A percentile compares a stretch with the other conserved stretches of the same genome.
Evolutionary conservation across 2,329 filamentous ascomycete species (phyloP).

Genomic region (Fusarium bulbicola): DNA sequence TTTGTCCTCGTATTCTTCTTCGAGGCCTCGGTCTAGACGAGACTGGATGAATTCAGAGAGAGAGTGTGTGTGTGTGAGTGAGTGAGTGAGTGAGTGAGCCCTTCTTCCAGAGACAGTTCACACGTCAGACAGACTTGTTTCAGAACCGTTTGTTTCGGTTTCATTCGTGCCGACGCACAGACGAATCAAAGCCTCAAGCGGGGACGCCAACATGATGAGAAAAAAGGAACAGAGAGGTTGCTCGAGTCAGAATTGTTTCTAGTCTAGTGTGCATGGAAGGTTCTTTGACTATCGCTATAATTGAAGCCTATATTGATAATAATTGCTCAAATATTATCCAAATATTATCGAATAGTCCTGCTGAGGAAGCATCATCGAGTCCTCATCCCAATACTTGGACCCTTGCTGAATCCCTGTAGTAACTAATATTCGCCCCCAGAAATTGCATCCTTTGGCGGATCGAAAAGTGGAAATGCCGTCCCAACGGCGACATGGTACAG

Average conservation of each 20-base stretch:
- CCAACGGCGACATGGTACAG: not conserved
- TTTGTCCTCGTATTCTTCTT: constrained; percentile 17
- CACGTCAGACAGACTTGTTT: constrained; percentile 33
- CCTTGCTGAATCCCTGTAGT: constrained; percentile 5
- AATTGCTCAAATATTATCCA: not conserved
- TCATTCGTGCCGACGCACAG: constrained; percentile 17
- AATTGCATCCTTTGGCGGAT: constrained; percentile 26
- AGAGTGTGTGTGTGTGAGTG: too few species aligned
- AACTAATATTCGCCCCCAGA: constrained; percentile 5
- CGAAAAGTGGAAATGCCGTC: constrained; percentile 27
- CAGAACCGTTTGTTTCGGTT: constrained; percentile 37
- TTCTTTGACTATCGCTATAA: not conserved
- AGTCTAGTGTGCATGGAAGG: not conserved
- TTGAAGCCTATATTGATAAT: not conserved
- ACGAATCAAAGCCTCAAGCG: constrained; percentile 14
- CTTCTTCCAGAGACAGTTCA: not conserved
- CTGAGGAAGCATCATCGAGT: not conserved
- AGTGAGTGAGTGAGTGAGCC: not conserved
- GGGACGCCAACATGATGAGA: constrained; percentile 3
- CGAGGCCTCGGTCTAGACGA: not conserved
- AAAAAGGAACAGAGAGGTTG: not conserved
- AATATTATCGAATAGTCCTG: not conserved
- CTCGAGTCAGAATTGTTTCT: constrained; percentile 12
- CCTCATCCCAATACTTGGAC: constrained; percentile 4
- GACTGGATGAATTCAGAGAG: not conserved